Evolutionary conservation across 441 rosid species (phyloP), one percentile per base, ranked within the genome.

Genomic region (Jatropha podagrica): DNA sequence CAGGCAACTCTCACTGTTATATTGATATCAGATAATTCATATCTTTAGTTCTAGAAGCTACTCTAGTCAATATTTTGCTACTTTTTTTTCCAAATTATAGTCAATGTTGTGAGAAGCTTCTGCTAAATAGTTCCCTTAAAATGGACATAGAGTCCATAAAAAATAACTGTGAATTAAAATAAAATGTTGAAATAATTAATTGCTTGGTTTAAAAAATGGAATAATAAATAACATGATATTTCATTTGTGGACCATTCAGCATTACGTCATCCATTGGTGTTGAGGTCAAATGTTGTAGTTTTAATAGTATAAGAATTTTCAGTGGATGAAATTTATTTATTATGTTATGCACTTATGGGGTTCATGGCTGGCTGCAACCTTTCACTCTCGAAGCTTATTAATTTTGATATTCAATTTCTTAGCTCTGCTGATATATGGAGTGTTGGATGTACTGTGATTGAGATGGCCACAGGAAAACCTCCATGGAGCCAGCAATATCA

Each of bases 391-490:
- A 77, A 66, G 23, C 73, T 79, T 48, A 82, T 75, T 81, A 40
- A 41, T 78, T 79, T 64, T 61, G 38, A 56, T 52, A 71, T 79
- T 77, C 38, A 72, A 60, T 81, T 85, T 77, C 79, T 56, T 81
- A 95, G 99, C 77, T 91, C 99, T 73, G 99, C 99, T 78, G 98
- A 97, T 78, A 88, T 97, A 79, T 93, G 99, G 98, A 93, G 98
- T 38, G 98, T 97, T 72, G 99, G 98, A 37, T 97, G 99, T 83
- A 95, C 97, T 58, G 93, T 97, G 46, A 95, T 95, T 79, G 99
- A 97, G 86, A 97, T 97, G 99, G 98, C 97, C 40, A 94, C 98
- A 23, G 98, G 98, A 62, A 91, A 95, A 83, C 92, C 98, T 81
- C 99, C 98, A 76, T 97, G 97, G 99, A 97, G 99, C 80, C 90